These are phyloP conservation scores for Aspergillus sp. DNA, from an alignment of 2,329 filamentous ascomycete genomes.

Conservation along the genomic window DNA sequence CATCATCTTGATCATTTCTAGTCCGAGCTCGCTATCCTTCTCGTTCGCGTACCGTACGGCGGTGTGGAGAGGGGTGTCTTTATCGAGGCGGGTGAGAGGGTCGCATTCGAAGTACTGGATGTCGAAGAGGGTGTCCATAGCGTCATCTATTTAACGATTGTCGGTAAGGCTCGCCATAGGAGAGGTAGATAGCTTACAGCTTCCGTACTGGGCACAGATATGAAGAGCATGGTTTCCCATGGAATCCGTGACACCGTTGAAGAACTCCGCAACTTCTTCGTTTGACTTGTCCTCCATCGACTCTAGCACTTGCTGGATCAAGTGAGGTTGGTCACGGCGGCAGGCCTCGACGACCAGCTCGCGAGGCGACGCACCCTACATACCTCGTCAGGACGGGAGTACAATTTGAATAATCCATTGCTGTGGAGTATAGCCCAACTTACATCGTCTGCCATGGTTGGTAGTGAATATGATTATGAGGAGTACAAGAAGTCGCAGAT, in stretches of 20 bases:
- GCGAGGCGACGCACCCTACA: slow-evolving; percentile 75
- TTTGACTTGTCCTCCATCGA: slow-evolving; percentile 56
- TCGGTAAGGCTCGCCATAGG: neutral
- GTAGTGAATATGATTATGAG: neutral
- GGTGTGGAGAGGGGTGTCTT: slow-evolving; percentile 45
- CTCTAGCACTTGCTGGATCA: slow-evolving; percentile 72
- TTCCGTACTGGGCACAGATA: slow-evolving; percentile 79
- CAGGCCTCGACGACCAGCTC: slow-evolving; percentile 91
- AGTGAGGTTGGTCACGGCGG: slow-evolving; percentile 85
- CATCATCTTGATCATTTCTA: slow-evolving; percentile 49
- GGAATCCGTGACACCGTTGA: slow-evolving; percentile 82
- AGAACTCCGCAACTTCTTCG: slow-evolving; percentile 67
- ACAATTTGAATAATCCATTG: neutral
- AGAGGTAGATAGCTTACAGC: slow-evolving; percentile 59
- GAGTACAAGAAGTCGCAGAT: neutral
- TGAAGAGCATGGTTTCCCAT: slow-evolving; percentile 89
- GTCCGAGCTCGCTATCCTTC: slow-evolving; percentile 41
- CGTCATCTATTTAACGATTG: slow-evolving; percentile 35
- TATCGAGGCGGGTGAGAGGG: slow-evolving; percentile 44
- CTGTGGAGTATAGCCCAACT: slow-evolving; percentile 5
- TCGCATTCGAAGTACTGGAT: slow-evolving; percentile 50
- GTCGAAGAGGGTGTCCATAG: slow-evolving; percentile 47
- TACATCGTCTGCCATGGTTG: slow-evolving; percentile 45
- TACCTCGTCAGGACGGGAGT: neutral
- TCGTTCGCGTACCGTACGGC: slow-evolving; percentile 48